phyloP scores from a whole-genome alignment of 257 asterid genomes.

The Plectranthus barbatus region DNA sequence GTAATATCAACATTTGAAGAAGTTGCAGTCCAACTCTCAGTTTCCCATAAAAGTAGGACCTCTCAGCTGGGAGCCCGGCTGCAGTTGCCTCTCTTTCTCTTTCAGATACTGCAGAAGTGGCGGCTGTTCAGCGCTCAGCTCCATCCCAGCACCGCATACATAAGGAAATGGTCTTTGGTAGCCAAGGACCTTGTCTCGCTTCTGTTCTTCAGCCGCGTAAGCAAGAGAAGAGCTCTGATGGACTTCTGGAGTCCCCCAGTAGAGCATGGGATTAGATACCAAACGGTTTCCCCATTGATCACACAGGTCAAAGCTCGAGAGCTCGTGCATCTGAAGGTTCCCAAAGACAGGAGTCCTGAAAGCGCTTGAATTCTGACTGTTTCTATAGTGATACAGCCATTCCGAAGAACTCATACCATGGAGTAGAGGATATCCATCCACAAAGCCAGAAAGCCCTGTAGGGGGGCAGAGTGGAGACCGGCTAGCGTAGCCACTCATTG shows the following conservation, averaged over 20 bases:
- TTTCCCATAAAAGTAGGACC: constrained; percentile 57
- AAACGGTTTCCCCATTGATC: constrained; percentile 74
- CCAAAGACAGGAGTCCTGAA: constrained; percentile 29
- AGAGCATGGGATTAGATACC: constrained; percentile 38
- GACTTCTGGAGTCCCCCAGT: constrained; percentile 37
- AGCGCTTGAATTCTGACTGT: constrained; percentile 48
- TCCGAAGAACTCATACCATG: constrained; percentile 87
- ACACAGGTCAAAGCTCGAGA: constrained; percentile 39
- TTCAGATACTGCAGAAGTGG: constrained; percentile 58
- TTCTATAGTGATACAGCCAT: constrained; percentile 87
- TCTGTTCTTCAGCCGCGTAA: constrained; percentile 37
- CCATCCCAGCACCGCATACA: constrained; percentile 40
- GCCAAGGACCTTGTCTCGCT: constrained; percentile 31
- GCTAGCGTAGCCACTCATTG: constrained; percentile 26
- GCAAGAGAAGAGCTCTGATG: constrained; percentile 31
- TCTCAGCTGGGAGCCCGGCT: constrained; percentile 39
- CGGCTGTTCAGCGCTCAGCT: constrained; percentile 44
- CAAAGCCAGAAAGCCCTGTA: constrained; percentile 35
- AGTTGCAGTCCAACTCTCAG: constrained; percentile 22
- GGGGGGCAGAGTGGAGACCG: constrained; percentile 26
- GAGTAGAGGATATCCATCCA: constrained; percentile 48
- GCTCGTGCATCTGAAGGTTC: constrained; percentile 27
- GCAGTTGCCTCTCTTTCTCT: constrained; percentile 63
- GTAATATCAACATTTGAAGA: constrained; percentile 2
- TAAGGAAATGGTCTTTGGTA: constrained; percentile 54